Evolutionary conservation across 73 alveolate genomes (phyloP), one percentile per base, ranked within the genome.

Genomic region (Tetrahymena borealis): DNA sequence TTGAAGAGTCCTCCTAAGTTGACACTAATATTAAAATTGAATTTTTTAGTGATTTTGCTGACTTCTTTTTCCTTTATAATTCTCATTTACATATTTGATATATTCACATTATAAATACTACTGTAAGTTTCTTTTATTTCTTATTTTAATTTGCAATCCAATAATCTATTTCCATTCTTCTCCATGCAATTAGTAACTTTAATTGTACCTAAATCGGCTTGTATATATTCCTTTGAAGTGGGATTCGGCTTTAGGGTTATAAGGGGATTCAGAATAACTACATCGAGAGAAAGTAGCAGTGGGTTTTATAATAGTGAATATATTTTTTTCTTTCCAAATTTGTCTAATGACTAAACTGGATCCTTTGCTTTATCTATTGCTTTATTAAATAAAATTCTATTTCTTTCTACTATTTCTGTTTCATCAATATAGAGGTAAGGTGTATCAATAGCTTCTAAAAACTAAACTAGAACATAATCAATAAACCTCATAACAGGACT

Each of bases 401-500:
- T 31, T 31, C 13, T 85, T 39, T 32, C 91, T 7, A 79, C 28
- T 39, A 36, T 85, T 32, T 35, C 37, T 85, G 42, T 39, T n/a
- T 91, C 93, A 93, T 90, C 38, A 79, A 93, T 39, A 3, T 90
- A 79, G 38, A 38, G 32, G 20, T 79, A 20, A 0, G 95, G 95
- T 39, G 78, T 93, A 28, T 40, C 38, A 28, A 93, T 32, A 12
- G 93, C 92, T 32, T 39, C 90, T 7, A 93, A 43, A 40, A 93
- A 93, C 91, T 93, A 93, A 39, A 79, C 36, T 11, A 93, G 40
- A 24, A 92, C 79, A 77, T 31, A 93, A 93, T 93, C 95, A 24
- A 93, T 33, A 38, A 93, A 85, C 38, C 95, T 93, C 78, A 93
- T 39, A 18, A 93, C 95, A 33, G 95, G 95, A 16, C 78, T 32